Percentiles rank a stretch among this genome's conserved stretches.
These are phyloP conservation scores for Magnolia kwangsiensis DNA, from an alignment of 164 flowering plant genomes.

Conservation along the genomic window DNA sequence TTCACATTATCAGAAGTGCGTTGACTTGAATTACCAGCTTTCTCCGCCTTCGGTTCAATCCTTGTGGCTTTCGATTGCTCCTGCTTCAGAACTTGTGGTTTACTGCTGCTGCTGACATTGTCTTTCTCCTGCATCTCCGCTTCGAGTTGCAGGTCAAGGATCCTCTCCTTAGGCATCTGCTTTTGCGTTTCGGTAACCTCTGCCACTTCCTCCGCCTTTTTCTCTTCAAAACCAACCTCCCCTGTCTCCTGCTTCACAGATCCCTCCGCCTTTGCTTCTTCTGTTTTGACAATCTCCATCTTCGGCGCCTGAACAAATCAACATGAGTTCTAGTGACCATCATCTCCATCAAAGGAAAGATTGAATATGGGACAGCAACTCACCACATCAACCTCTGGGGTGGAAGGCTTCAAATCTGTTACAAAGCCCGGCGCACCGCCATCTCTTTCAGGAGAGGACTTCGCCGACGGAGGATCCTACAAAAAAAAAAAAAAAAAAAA, in stretches of 20 bases:
- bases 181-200: slow-evolving; percentile 39
- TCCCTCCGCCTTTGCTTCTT: slow-evolving; percentile 28
- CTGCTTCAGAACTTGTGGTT: slow-evolving; percentile 16
- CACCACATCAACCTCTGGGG: slow-evolving; percentile 41
- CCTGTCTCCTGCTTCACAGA: slow-evolving; percentile 18
- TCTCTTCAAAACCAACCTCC: slow-evolving; percentile 27
- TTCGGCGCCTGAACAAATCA: slow-evolving; percentile 29
- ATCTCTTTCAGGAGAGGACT: slow-evolving; percentile 71
- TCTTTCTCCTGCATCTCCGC: slow-evolving; percentile 47
- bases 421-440: slow-evolving; percentile 16
- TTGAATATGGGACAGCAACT: slow-evolving; percentile 18
- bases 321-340: neutral
- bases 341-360: neutral
- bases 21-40: slow-evolving; percentile 42
- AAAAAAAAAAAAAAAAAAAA: no score
- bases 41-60: slow-evolving; percentile 42
- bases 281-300: slow-evolving; percentile 25
- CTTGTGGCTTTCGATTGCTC: slow-evolving; percentile 15
- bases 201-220: slow-evolving; percentile 19
- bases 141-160: slow-evolving; percentile 52
- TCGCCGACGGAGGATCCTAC: slow-evolving; percentile 66
- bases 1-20: neutral
- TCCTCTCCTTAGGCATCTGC: slow-evolving; percentile 35
- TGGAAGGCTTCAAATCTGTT: slow-evolving; percentile 37
- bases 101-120: slow-evolving; percentile 25